phyloP scores from a whole-genome alignment of 768 basidiomycete genomes.

The Panaeolus cyanescens region DNA sequence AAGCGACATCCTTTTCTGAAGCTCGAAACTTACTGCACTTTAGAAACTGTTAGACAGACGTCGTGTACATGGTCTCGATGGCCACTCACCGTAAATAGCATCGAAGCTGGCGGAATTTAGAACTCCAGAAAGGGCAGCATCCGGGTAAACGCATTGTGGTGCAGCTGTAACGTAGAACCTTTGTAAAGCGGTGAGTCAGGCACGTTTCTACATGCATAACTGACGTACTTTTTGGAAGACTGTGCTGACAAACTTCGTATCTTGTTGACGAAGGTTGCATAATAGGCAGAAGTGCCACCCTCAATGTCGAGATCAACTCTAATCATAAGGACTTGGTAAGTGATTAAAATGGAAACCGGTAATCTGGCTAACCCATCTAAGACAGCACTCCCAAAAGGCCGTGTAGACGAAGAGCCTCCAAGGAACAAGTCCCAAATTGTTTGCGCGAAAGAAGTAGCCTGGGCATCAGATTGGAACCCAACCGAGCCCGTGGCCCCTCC shows the following conservation, averaged over 20 bases:
- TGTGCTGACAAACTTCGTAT: conserved; percentile 53
- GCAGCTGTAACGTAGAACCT: conserved; percentile 71
- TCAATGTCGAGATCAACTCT: conserved; percentile 78
- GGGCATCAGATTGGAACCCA: conserved; percentile 57
- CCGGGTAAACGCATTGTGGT: conserved; percentile 72
- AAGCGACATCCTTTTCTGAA: not conserved
- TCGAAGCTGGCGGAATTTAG: conserved; percentile 67
- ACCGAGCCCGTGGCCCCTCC: conserved; percentile 66
- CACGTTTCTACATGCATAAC: not conserved
- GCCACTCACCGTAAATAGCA: conserved; percentile 61
- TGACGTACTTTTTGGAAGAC: conserved; percentile 52
- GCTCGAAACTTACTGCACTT: conserved; percentile 35
- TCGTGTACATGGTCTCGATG: not conserved
- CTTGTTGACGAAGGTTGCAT: conserved; percentile 55
- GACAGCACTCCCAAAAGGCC: conserved; percentile 73
- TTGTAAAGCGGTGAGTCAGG: not conserved
- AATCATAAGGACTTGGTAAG: not conserved
- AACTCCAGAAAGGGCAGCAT: conserved; percentile 58
- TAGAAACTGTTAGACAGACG: not conserved
- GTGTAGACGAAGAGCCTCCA: conserved; percentile 53
- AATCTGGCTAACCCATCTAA: conserved; percentile 60
- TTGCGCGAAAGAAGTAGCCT: conserved; percentile 61
- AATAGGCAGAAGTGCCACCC: conserved; percentile 54
- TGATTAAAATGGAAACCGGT: not conserved
- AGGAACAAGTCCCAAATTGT: conserved; percentile 76